Evolutionary conservation across 352 stramenopile species (phyloP).

Genomic region (Globisporangium viniferum): DNA sequence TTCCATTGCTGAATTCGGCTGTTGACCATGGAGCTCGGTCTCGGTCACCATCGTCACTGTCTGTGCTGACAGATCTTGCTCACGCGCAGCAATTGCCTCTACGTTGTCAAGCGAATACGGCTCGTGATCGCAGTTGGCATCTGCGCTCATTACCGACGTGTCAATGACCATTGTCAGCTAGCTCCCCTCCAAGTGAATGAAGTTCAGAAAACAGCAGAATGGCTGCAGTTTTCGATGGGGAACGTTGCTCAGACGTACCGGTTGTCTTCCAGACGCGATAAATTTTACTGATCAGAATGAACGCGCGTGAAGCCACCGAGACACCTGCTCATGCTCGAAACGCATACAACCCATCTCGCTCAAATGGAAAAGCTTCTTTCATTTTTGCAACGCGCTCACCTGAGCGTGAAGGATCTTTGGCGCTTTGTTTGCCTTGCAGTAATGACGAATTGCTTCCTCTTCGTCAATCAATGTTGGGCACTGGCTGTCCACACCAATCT

Average conservation of each 20-base stretch:
- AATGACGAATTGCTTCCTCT: not conserved
- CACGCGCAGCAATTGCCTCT: not conserved
- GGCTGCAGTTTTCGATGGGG: not conserved
- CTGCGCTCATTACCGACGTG: not conserved
- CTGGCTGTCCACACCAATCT: constrained; percentile 38
- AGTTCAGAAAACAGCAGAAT: not conserved
- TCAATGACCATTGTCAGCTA: not conserved
- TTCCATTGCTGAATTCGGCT: not conserved
- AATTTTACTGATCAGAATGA: not conserved
- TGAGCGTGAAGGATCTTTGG: not conserved
- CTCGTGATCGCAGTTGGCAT: not conserved
- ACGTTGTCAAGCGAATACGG: not conserved
- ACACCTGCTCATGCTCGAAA: not conserved
- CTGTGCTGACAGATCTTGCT: not conserved
- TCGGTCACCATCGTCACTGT: not conserved
- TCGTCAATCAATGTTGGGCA: constrained; percentile 47
- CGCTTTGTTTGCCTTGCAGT: not conserved
- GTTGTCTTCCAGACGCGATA: not conserved
- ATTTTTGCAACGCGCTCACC: not conserved
- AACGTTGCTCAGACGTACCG: not conserved
- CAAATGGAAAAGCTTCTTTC: not conserved
- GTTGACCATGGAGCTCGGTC: not conserved
- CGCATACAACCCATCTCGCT: not conserved
- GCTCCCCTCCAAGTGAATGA: not conserved
- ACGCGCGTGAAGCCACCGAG: not conserved